phyloP scores from a whole-genome alignment of 768 basidiomycete genomes.

The Suillus sp. region DNA sequence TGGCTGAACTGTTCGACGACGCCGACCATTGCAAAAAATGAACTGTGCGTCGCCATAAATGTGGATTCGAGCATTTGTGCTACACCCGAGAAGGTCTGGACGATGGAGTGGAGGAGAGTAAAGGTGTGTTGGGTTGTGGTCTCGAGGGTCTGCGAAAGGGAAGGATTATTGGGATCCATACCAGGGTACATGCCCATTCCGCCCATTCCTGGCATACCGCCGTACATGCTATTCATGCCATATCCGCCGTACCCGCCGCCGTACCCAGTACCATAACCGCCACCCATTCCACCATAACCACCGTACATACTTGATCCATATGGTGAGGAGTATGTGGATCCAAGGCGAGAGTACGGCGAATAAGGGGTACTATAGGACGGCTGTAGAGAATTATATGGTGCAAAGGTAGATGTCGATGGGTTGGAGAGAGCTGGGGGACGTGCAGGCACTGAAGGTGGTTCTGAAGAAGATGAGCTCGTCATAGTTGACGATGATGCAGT shows the following conservation, averaged over 20 bases:
- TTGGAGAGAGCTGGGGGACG: slow-evolving; percentile 57
- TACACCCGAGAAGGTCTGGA: slow-evolving; percentile 92
- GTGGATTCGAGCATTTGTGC: slow-evolving; percentile 98
- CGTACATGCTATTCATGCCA: slow-evolving; percentile 53
- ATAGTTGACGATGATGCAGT: slow-evolving; percentile 22
- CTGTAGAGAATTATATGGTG: slow-evolving; percentile 39
- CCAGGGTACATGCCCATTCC: slow-evolving; percentile 41
- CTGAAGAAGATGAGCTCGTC: slow-evolving; percentile 27
- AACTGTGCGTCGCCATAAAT: slow-evolving; percentile 95
- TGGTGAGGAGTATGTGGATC: slow-evolving; percentile 37
- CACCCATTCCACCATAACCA: slow-evolving; percentile 47
- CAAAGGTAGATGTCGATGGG: slow-evolving; percentile 36
- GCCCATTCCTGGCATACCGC: slow-evolving; percentile 35
- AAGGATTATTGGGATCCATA: slow-evolving; percentile 55
- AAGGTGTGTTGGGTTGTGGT: slow-evolving; percentile 91
- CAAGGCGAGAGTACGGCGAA: slow-evolving; percentile 42
- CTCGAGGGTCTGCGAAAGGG: slow-evolving; percentile 87
- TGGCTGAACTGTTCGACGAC: slow-evolving; percentile 95
- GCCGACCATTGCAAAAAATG: slow-evolving; percentile 95
- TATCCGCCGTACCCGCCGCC: slow-evolving; percentile 46
- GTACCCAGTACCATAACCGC: slow-evolving; percentile 36
- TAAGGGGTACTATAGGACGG: slow-evolving; percentile 50
- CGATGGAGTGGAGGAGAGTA: slow-evolving; percentile 89
- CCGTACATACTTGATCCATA: slow-evolving; percentile 36
- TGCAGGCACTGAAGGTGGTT: slow-evolving; percentile 56